Base-by-base conservation (phyloP, 768 basidiomycete species). In the Agrocybe chaxingu region DNA sequence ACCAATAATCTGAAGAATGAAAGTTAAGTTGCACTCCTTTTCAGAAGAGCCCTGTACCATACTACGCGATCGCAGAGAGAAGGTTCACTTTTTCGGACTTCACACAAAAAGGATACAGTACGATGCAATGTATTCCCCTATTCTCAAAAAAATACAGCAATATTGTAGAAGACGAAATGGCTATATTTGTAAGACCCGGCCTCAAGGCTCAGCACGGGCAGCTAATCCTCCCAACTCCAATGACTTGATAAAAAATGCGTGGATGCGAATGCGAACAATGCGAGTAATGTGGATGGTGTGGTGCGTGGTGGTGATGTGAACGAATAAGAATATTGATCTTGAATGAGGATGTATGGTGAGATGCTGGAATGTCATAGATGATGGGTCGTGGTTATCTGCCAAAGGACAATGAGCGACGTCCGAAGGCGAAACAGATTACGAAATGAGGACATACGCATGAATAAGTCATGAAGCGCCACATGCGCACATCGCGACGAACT, bases 111-210 rank as follows among this genome's bases (percentile, higher is more conserved):
- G 18, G 19, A 8, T 36, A 36, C n/a, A 19, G n/a, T 12, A 47
- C 12, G 7, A 37, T 37, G 34, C 19, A 4, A 30, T 10, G 35
- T 19, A 32, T 33, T 42, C 16, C 35, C 11, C 19, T 49, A 34
- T 11, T 42, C 31, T 13, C 39, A 19, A 7, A 48, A 12, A 42
- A 48, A 47, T 42, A 48, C 42, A 52, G 51, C 42, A 43, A 52
- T 52, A 47, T 45, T 52, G 24, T 10, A 11, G 39, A 56, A 49
- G 30, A 32, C 50, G 51, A 56, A 56, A 56, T 49, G 43, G 47
- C 50, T 56, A 56, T 52, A 48, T 43, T 42, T 44, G 33, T 45
- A 24, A 32, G 19, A 11, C 47, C 43, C 44, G 46, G 47, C 46
- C 40, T 41, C 42, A 55, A 51, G 47, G 50, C 45, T 39, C 12